A percentile compares a stretch with the other conserved stretches of the same genome.
Evolutionary conservation across 495 filamentous ascomycete species (phyloP).

Genomic region (Penicillium angulare): DNA sequence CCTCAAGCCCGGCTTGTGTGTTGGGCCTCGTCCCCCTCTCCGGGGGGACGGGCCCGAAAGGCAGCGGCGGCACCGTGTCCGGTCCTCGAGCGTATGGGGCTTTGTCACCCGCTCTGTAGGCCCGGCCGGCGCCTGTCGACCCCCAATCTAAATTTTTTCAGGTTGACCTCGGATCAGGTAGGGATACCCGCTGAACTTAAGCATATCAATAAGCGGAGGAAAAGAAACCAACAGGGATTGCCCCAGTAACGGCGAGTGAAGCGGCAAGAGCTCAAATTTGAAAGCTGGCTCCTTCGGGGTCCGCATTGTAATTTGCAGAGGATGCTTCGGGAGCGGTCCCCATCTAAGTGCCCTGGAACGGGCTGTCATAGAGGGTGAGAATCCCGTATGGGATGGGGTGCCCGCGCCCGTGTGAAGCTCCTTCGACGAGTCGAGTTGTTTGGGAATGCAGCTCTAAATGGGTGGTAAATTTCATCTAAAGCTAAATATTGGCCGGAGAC

Average conservation of each 20-base stretch:
- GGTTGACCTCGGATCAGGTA: slow-evolving; percentile 68
- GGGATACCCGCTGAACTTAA: slow-evolving; percentile 65
- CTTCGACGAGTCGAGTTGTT: slow-evolving; percentile 32
- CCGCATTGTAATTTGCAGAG: slow-evolving; percentile 69
- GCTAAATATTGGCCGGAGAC: slow-evolving; percentile 71
- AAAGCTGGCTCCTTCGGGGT: slow-evolving; percentile 55
- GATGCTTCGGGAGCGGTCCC: slow-evolving; percentile 55
- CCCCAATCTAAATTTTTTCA: slow-evolving; percentile 18
- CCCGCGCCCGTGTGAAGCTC: slow-evolving; percentile 52
- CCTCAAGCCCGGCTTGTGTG: slow-evolving; percentile 1
- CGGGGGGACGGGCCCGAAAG: slow-evolving; percentile 38
- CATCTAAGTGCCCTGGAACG: slow-evolving; percentile 61
- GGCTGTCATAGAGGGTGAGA: slow-evolving; percentile 61
- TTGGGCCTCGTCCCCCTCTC: neutral
- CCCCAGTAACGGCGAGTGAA: slow-evolving; percentile 61
- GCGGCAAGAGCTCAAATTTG: slow-evolving; percentile 54
- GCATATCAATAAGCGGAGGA: slow-evolving; percentile 46
- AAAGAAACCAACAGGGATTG: slow-evolving; percentile 12
- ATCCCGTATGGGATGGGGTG: slow-evolving; percentile 53
- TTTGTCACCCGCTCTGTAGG: slow-evolving; percentile 28
- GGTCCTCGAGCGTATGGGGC: slow-evolving; percentile 45
- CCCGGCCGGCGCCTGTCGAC: slow-evolving; percentile 15
- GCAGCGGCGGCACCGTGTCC: slow-evolving; percentile 40
- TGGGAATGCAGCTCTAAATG: slow-evolving; percentile 5
- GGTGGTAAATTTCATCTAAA: slow-evolving; percentile 69